Evolutionary conservation across 371 early-diverging fungal species (phyloP).

Genomic region (Entomophthora muscae): DNA sequence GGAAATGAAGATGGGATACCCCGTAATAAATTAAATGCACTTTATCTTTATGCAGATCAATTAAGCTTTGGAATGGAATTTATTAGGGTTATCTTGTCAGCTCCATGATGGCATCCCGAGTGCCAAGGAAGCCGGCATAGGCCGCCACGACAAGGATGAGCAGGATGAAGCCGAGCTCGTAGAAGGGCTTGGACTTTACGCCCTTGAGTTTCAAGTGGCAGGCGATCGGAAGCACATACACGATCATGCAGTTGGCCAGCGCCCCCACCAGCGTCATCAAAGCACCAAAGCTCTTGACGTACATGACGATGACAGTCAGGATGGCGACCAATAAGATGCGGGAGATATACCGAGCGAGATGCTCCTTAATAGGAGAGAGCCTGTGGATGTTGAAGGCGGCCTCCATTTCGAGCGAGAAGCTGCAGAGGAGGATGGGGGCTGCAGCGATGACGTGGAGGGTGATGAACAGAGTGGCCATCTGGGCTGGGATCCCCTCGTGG

Average conservation of each 20-base stretch:
- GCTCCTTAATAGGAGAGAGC: constrained; percentile 18
- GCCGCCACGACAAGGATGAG: constrained; percentile 28
- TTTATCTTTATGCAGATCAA: no score
- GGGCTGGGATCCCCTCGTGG: constrained; percentile 37
- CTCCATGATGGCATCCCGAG: constrained; percentile 34
- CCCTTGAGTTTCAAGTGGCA: constrained; percentile 62
- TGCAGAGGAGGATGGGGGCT: constrained; percentile 57
- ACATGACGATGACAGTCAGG: constrained; percentile 33
- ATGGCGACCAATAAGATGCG: constrained; percentile 31
- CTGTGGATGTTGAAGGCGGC: neutral
- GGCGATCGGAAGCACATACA: constrained; percentile 72
- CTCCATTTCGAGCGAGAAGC: constrained; percentile 56
- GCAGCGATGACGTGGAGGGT: constrained; percentile 66
- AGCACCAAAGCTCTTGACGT: constrained; percentile 62
- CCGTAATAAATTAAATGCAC: no score
- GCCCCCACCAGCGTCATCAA: constrained; percentile 72
- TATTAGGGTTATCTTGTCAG: no score
- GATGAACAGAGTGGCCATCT: constrained; percentile 50
- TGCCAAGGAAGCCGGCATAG: constrained; percentile 51
- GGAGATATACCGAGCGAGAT: constrained; percentile 29
- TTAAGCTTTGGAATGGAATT: no score
- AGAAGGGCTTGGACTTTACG: constrained; percentile 12
- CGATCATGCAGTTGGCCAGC: constrained; percentile 48
- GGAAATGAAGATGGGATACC: no score
- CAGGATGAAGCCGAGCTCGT: neutral